Percentiles rank a stretch among this genome's conserved stretches.
These are phyloP conservation scores for Solioccasus polychromus DNA, from an alignment of 768 basidiomycete species.

Conservation along the genomic window DNA sequence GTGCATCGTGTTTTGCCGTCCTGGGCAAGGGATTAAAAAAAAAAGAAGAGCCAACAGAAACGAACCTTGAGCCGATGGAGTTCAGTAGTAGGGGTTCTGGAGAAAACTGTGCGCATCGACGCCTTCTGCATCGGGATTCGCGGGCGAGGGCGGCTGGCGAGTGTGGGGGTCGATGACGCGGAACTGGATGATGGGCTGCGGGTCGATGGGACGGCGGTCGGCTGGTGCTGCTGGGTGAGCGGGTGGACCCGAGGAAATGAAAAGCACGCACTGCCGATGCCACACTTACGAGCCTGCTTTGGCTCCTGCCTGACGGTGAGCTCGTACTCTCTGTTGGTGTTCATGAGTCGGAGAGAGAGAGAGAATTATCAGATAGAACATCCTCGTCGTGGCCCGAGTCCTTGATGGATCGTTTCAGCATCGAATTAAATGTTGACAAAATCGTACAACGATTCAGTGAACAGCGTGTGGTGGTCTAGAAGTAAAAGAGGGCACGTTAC, in stretches of 20 bases:
- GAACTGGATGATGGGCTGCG: constrained; percentile 93
- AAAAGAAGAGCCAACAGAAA: neutral
- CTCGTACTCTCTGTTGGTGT: constrained; percentile 66
- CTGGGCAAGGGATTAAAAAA: no score
- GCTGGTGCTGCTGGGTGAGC: no score
- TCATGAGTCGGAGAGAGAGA: constrained; percentile 7
- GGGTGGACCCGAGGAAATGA: constrained; percentile 39
- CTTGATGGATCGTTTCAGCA: no score
- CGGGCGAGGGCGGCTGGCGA: constrained; percentile 28
- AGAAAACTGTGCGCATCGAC: constrained; percentile 57
- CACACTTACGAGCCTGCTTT: constrained; percentile 88
- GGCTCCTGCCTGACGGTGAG: constrained; percentile 87
- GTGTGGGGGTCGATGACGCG: constrained; percentile 70
- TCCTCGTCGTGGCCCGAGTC: no score
- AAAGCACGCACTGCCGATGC: constrained; percentile 79
- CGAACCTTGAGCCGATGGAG: constrained; percentile 79
- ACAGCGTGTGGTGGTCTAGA: no score
- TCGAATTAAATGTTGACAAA: no score
- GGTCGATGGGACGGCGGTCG: no score
- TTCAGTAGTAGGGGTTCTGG: constrained; percentile 92
- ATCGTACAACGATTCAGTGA: no score
- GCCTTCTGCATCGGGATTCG: constrained; percentile 32
- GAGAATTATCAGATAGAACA: constrained; percentile 13
- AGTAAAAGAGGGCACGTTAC: no score
- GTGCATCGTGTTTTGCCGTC: constrained; percentile 93